Evolutionary conservation across 2,329 filamentous ascomycete genomes (phyloP).

Genomic region (Volutella citrinella): DNA sequence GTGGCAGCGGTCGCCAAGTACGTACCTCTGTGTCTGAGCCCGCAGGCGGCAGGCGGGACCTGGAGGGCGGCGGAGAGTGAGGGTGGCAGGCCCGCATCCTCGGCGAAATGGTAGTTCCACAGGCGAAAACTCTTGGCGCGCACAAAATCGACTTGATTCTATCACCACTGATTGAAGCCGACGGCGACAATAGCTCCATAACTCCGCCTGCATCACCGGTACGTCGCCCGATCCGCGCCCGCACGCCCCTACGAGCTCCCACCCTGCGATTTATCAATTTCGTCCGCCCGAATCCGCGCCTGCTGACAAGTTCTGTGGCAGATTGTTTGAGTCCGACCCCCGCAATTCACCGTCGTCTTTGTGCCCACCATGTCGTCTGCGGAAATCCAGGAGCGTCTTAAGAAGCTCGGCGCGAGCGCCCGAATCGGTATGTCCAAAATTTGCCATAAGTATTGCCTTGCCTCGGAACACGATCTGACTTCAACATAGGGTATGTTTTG

Average conservation of each 20-base stretch:
- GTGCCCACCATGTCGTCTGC: slow-evolving; percentile 48
- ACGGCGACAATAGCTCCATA: slow-evolving; percentile 36
- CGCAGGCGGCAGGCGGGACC: no score
- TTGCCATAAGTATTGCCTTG: slow-evolving; percentile 1
- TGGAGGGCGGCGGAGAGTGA: no score
- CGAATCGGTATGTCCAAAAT: slow-evolving; percentile 62
- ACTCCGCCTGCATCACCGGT: slow-evolving; percentile 33
- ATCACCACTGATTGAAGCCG: slow-evolving; percentile 32
- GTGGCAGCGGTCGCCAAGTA: no score
- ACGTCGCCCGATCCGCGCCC: slow-evolving; percentile 23
- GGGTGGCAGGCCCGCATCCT: slow-evolving; percentile 8
- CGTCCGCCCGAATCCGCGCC: slow-evolving; percentile 17
- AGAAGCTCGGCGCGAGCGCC: slow-evolving; percentile 53
- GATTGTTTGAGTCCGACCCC: slow-evolving; percentile 28
- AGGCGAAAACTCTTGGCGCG: slow-evolving; percentile 44
- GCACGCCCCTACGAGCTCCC: slow-evolving; percentile 13
- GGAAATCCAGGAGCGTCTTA: slow-evolving; percentile 57
- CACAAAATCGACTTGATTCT: slow-evolving; percentile 41
- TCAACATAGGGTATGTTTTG: slow-evolving; percentile 35
- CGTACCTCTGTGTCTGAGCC: no score
- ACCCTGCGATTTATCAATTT: slow-evolving; percentile 15
- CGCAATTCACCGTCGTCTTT: slow-evolving; percentile 23
- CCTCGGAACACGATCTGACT: no score
- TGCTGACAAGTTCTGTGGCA: slow-evolving; percentile 27
- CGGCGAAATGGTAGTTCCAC: slow-evolving; percentile 38